Evolutionary conservation across 1,284 basidiomycete genomes (phyloP).

Genomic region (Cystobasidiaceae sp.): DNA sequence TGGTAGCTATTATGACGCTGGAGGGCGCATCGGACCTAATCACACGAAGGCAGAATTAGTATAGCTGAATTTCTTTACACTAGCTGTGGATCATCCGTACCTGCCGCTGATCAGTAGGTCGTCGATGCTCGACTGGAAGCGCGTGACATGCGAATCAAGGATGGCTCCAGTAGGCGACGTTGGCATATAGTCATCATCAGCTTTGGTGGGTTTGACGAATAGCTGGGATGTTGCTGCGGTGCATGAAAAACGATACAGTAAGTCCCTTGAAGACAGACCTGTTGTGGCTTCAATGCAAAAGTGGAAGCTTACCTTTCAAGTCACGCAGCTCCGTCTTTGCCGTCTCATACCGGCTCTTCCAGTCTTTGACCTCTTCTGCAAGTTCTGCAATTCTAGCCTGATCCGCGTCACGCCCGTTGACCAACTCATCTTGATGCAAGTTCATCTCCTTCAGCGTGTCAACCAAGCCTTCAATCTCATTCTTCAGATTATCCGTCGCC

Average conservation of each 20-base stretch:
- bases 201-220: conserved; percentile 58
- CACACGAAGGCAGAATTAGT: neutral
- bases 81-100: conserved; percentile 36
- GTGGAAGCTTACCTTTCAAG: conserved; percentile 66
- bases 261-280: conserved; percentile 51
- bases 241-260: conserved; percentile 41
- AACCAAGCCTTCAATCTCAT: conserved; percentile 77
- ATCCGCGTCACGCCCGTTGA: conserved; percentile 77
- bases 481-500: conserved; percentile 69
- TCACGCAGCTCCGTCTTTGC: conserved; percentile 91
- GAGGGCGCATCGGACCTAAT: conserved; percentile 25
- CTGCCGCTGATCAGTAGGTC: conserved; percentile 58
- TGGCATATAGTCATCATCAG: conserved; percentile 75
- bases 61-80: no score
- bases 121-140: conserved; percentile 87
- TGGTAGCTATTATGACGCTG: conserved; percentile 81
- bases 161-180: conserved; percentile 82
- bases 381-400: conserved; percentile 69
- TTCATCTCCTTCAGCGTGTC: conserved; percentile 76
- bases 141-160: conserved; percentile 82
- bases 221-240: conserved; percentile 55
- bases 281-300: conserved; percentile 4
- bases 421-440: conserved; percentile 80
- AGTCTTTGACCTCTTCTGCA: conserved; percentile 76
- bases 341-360: conserved; percentile 87